Evolutionary conservation across 371 early-diverging fungal genomes (phyloP).

Genomic region (Mucor plumbeus): DNA sequence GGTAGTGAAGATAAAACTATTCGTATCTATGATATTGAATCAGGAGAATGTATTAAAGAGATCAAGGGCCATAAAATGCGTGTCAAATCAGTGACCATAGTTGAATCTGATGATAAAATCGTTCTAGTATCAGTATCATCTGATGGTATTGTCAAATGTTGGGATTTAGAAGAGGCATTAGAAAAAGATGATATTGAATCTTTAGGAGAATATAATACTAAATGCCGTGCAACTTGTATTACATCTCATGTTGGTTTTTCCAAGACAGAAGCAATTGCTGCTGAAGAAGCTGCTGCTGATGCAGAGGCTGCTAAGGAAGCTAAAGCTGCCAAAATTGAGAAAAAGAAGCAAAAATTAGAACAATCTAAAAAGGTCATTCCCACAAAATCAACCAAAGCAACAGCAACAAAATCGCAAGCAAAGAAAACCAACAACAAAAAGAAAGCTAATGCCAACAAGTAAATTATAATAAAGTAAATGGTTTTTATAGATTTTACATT

Average conservation of each 20-base stretch:
- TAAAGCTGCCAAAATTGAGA: slow-evolving; percentile 3
- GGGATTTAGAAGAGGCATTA: slow-evolving; percentile 61
- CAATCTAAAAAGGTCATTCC: background rate
- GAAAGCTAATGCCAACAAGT: background rate
- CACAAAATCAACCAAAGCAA: background rate
- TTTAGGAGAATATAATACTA: slow-evolving; percentile 69
- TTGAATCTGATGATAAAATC: slow-evolving; percentile 39
- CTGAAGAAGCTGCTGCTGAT: slow-evolving; percentile 11
- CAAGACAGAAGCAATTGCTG: slow-evolving; percentile 15
- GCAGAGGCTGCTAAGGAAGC: slow-evolving; percentile 6
- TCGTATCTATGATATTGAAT: slow-evolving; percentile 64
- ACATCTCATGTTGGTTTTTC: slow-evolving; percentile 45
- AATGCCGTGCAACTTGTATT: slow-evolving; percentile 71
- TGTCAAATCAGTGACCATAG: slow-evolving; percentile 50
- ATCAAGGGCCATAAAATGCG: slow-evolving; percentile 64
- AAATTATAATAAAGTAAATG: background rate
- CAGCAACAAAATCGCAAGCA: background rate
- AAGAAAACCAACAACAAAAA: background rate
- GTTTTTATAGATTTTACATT: background rate
- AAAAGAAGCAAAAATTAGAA: background rate
- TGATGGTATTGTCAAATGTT: slow-evolving; percentile 74
- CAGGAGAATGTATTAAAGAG: slow-evolving; percentile 61
- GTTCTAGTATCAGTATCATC: slow-evolving; percentile 71
- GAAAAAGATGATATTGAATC: slow-evolving; percentile 33
- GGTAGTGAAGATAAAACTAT: slow-evolving; percentile 79